A percentile compares a stretch with the other conserved stretches of the same genome.
These are phyloP conservation scores for Metschnikowia drakensbergensis DNA, from an alignment of 805 yeast species.

Conservation along the genomic window DNA sequence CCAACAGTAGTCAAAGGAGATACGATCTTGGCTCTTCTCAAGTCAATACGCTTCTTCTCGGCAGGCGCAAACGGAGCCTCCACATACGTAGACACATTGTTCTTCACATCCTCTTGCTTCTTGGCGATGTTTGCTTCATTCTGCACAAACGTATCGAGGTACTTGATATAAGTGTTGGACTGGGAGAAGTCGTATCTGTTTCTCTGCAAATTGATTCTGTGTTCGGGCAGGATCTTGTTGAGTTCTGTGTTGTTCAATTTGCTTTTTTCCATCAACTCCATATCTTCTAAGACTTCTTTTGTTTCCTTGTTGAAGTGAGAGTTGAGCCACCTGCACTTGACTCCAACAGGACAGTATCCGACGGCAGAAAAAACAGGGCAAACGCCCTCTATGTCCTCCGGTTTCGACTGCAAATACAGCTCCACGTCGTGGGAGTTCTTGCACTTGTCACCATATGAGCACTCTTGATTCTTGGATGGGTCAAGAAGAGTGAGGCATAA, in stretches of 20 bases:
- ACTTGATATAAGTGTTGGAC: constrained; percentile 52
- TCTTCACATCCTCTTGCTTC: constrained; percentile 21
- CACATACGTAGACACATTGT: constrained; percentile 48
- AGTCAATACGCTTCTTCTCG: constrained; percentile 77
- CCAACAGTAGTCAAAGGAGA: constrained; percentile 98
- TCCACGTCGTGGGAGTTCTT: constrained; percentile 72
- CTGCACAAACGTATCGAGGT: constrained; percentile 59
- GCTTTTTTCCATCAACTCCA: constrained; percentile 32
- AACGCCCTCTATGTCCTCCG: constrained; percentile 63
- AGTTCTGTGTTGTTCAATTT: constrained; percentile 49
- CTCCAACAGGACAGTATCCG: constrained; percentile 90
- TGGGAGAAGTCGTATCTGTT: constrained; percentile 56
- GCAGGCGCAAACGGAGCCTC: constrained; percentile 73
- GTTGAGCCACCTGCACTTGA: constrained; percentile 86
- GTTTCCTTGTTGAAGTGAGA: constrained; percentile 58
- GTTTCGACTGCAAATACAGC: constrained; percentile 61
- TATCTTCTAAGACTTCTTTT: constrained; percentile 43
- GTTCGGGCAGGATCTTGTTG: constrained; percentile 52
- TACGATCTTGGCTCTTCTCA: constrained; percentile 73
- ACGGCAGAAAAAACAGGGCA: constrained; percentile 83
- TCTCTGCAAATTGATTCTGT: constrained; percentile 51
- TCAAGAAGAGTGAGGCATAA: constrained; percentile 64
- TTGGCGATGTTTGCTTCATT: constrained; percentile 37
- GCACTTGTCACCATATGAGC: constrained; percentile 71
- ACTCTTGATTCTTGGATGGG: constrained; percentile 44